Conservation (phyloP, 1,139 yeast species). For the Debaryomycetaceae sp. region DNA sequence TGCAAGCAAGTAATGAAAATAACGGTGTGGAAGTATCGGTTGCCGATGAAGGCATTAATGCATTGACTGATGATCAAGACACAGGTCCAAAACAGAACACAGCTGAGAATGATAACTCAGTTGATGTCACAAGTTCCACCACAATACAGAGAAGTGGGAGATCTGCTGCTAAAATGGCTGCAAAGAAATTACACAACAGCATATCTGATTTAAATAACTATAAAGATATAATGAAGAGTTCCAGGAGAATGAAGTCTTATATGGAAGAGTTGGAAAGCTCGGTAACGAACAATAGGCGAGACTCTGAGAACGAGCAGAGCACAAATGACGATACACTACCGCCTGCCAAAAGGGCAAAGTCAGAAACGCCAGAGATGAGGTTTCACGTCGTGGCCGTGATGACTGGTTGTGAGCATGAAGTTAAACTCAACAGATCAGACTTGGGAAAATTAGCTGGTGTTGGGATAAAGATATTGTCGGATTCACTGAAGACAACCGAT, state of each 20-base stretch:
- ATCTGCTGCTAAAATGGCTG: conserved; percentile 66
- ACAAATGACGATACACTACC: not conserved
- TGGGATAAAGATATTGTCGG: conserved; percentile 41
- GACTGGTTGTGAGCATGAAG: conserved; percentile 59
- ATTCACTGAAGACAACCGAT: conserved; percentile 19
- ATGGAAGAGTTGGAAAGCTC: conserved; percentile 31
- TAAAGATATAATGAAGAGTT: conserved; percentile 44
- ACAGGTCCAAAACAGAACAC: not conserved
- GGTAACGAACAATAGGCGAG: conserved; percentile 5
- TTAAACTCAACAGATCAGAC: conserved; percentile 37
- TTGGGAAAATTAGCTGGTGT: conserved; percentile 22
- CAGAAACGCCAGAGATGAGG: conserved; percentile 6
- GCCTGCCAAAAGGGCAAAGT: conserved; percentile 1
- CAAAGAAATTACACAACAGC: conserved; percentile 60
- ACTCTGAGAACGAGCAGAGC: conserved; percentile 4
- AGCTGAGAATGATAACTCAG: not conserved
- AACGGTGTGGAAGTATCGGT: not conserved
- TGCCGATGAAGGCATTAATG: not conserved
- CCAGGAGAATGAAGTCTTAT: conserved; percentile 35
- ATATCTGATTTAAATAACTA: conserved; percentile 65
- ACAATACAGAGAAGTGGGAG: conserved; percentile 22
- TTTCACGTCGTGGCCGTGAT: conserved; percentile 42
- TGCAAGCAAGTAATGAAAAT: not conserved
- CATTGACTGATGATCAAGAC: not conserved
- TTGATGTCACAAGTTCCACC: no score